These are phyloP conservation scores for Phytophthora pseudosyringae DNA, from an alignment of 352 stramenopile genomes.

Conservation along the genomic window DNA sequence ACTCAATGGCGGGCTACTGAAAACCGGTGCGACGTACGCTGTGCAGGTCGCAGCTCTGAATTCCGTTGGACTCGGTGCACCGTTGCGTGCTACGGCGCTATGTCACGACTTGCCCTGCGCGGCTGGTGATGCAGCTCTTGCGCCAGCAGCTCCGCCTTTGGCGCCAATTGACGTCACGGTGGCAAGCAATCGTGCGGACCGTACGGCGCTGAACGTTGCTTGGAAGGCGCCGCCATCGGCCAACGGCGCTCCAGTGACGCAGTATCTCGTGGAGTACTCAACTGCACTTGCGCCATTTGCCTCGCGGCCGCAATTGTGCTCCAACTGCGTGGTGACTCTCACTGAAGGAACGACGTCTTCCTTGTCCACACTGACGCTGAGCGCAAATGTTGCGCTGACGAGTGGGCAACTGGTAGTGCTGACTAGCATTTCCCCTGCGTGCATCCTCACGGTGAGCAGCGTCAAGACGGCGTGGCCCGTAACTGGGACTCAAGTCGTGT, in stretches of 20 bases:
- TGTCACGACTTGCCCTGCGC: conserved; percentile 64
- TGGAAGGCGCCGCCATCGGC: conserved; percentile 73
- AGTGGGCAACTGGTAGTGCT: conserved; percentile 54
- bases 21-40: conserved; percentile 88
- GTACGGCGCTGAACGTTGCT: conserved; percentile 82
- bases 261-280: conserved; percentile 91
- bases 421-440: conserved; percentile 49
- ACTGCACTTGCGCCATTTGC: conserved; percentile 48
- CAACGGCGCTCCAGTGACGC: conserved; percentile 71
- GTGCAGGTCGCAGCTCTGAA: conserved; percentile 92
- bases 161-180: conserved; percentile 81
- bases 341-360: conserved; percentile 26
- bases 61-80: conserved; percentile 73
- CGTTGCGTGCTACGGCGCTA: conserved; percentile 45
- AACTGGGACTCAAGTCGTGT: conserved; percentile 39
- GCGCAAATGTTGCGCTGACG: conserved; percentile 33
- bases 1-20: conserved; percentile 83
- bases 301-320: conserved; percentile 42
- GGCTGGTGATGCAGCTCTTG: conserved; percentile 42
- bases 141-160: conserved; percentile 72
- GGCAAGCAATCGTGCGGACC: conserved; percentile 79
- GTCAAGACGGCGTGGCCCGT: conserved; percentile 47
- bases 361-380: conserved; percentile 46
- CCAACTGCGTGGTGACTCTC: conserved; percentile 55
- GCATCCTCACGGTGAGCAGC: conserved; percentile 54